Conservation (phyloP, 2,329 filamentous ascomycete species). For the Penicillium brevicompactum region DNA sequence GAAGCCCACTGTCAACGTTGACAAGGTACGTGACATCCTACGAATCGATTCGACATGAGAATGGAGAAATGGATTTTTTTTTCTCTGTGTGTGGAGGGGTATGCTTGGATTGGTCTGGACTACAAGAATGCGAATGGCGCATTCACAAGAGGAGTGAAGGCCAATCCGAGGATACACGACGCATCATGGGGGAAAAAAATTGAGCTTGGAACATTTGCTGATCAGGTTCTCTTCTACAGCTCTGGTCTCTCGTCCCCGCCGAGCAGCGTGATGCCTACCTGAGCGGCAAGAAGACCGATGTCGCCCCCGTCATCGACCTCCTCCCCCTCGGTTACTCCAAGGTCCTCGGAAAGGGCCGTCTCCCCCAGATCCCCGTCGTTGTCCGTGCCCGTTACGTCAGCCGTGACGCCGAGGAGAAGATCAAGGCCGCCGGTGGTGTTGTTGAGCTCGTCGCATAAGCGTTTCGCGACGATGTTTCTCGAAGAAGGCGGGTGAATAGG, state of each 20-base stretch:
- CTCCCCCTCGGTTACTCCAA: conserved; percentile 97
- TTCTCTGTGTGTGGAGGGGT: background rate
- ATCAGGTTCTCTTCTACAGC: conserved; percentile 53
- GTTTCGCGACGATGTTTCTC: conserved; percentile 28
- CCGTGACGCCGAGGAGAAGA: conserved; percentile 97
- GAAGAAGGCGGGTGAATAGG: conserved; percentile 32
- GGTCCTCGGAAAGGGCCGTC: conserved; percentile 96
- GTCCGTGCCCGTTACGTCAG: conserved; percentile 94
- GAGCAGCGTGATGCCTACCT: conserved; percentile 95
- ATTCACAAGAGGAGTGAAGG: background rate
- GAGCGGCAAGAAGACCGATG: conserved; percentile 77
- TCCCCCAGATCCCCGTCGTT: conserved; percentile 90
- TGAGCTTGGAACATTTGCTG: conserved; percentile 15
- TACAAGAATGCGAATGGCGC: background rate
- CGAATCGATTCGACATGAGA: conserved; percentile 10
- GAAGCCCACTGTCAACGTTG: conserved; percentile 98
- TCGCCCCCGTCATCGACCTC: conserved; percentile 96
- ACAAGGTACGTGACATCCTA: conserved; percentile 71
- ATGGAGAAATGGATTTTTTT: background rate
- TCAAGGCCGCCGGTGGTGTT: conserved; percentile 95
- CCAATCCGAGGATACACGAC: background rate
- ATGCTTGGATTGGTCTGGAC: conserved; percentile 4
- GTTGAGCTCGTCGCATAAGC: conserved; percentile 90
- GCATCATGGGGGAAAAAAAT: background rate
- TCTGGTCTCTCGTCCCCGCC: conserved; percentile 90